A percentile compares a stretch with the other conserved stretches of the same genome.
Evolutionary conservation across 805 yeast species (phyloP).

Genomic region (Candida ovalis): DNA sequence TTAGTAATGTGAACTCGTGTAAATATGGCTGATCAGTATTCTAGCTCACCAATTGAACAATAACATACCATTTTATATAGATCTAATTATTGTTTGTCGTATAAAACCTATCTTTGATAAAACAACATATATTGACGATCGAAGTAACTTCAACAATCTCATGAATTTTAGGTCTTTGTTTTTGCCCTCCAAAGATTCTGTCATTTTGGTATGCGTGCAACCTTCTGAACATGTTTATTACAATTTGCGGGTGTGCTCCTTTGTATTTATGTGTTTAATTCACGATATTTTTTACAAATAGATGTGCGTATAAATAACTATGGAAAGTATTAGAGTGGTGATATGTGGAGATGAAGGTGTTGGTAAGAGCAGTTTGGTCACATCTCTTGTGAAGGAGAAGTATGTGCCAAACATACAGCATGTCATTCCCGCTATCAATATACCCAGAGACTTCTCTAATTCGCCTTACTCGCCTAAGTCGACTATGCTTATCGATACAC

Average conservation of each 20-base stretch:
- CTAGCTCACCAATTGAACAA: neutral
- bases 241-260: neutral
- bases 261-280: neutral
- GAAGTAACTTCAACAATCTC: neutral
- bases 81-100: neutral
- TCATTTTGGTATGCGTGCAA: neutral
- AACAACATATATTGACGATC: no score
- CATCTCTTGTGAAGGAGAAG: conserved; percentile 76
- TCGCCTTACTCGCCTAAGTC: conserved; percentile 57
- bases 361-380: conserved; percentile 76
- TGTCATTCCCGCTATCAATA: conserved; percentile 77
- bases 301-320: neutral
- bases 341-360: conserved; percentile 95
- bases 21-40: neutral
- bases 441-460: conserved; percentile 67
- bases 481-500: conserved; percentile 78
- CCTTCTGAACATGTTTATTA: neutral
- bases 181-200: conserved; percentile 9
- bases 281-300: neutral
- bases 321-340: conserved; percentile 68
- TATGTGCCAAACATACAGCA: conserved; percentile 75
- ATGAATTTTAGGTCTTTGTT: conserved; percentile 1
- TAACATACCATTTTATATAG: neutral
- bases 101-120: neutral
- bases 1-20: neutral